Conservation (phyloP, 192 early-diverging fungal genomes). For the Podila epicladia region DNA sequence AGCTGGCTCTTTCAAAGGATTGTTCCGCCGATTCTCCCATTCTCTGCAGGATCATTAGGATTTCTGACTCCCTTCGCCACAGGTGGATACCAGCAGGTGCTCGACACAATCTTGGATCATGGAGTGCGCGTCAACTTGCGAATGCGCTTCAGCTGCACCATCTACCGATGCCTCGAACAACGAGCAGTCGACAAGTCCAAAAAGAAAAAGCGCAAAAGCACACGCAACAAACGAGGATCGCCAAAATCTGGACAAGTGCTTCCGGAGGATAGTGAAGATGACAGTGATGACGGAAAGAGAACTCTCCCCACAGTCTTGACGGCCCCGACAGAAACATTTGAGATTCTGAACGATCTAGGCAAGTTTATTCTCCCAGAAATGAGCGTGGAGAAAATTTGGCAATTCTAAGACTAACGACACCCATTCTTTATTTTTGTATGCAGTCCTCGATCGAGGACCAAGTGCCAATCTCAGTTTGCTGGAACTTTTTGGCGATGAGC, state of each 20-base stretch:
- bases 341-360: slow-evolving; percentile 92
- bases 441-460: slow-evolving; percentile 93
- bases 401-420: not conserved
- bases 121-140: slow-evolving; percentile 88
- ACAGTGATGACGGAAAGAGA: slow-evolving; percentile 48
- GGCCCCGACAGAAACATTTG: slow-evolving; percentile 79
- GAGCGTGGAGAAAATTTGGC: no score
- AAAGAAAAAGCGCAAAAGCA: slow-evolving; percentile 54
- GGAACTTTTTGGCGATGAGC: slow-evolving; percentile 87
- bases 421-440: not conserved
- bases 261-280: slow-evolving; percentile 27
- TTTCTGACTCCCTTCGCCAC: slow-evolving; percentile 93
- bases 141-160: slow-evolving; percentile 92
- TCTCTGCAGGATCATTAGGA: slow-evolving; percentile 94
- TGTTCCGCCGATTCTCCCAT: slow-evolving; percentile 94
- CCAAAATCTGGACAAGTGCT: slow-evolving; percentile 2
- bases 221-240: slow-evolving; percentile 27
- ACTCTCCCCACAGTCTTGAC: slow-evolving; percentile 63
- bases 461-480: slow-evolving; percentile 90
- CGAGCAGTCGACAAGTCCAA: slow-evolving; percentile 23
- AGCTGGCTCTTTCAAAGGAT: slow-evolving; percentile 88
- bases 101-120: slow-evolving; percentile 69
- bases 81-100: slow-evolving; percentile 62
- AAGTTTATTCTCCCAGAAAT: not conserved
- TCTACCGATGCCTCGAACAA: slow-evolving; percentile 69